A percentile compares a stretch with the other conserved stretches of the same genome.
phyloP scores from a whole-genome alignment of 257 asterid species.

The Asclepias syriaca region DNA sequence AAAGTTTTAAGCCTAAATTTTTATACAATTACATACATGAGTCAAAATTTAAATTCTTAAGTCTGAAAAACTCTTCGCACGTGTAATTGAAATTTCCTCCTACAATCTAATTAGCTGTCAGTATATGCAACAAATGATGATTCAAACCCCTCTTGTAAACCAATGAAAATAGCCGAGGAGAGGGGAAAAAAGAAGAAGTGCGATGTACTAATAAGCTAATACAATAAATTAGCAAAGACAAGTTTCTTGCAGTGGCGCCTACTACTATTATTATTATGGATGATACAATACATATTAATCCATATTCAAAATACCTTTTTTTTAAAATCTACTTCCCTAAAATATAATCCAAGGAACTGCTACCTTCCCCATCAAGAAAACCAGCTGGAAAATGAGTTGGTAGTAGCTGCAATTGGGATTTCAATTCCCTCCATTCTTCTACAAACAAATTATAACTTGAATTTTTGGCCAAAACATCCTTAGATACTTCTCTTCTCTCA shows the following conservation, averaged over 20 bases:
- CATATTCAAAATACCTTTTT: neutral
- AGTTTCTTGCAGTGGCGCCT: neutral
- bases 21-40: too few relatives aligned
- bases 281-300: neutral
- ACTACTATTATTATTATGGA: too few relatives aligned
- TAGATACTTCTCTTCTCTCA: slow-evolving; percentile 67
- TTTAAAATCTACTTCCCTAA: slow-evolving; percentile 5
- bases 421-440: slow-evolving; percentile 53
- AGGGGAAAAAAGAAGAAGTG: too few relatives aligned
- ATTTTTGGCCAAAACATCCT: slow-evolving; percentile 64
- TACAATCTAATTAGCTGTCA: too few relatives aligned
- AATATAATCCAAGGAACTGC: slow-evolving; percentile 22
- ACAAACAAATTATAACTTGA: slow-evolving; percentile 69
- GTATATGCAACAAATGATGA: too few relatives aligned
- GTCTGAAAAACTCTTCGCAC: too few relatives aligned
- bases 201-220: neutral
- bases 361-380: slow-evolving; percentile 32
- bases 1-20: too few relatives aligned
- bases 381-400: slow-evolving; percentile 36
- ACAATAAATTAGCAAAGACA: neutral
- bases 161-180: too few relatives aligned
- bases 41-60: too few relatives aligned
- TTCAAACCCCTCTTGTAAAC: too few relatives aligned
- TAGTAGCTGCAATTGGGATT: slow-evolving; percentile 37
- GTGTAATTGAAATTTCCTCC: too few relatives aligned